These are phyloP conservation scores for Wickerhamomyces sp. DNA, from an alignment of 1,139 yeast species.

Conservation along the genomic window DNA sequence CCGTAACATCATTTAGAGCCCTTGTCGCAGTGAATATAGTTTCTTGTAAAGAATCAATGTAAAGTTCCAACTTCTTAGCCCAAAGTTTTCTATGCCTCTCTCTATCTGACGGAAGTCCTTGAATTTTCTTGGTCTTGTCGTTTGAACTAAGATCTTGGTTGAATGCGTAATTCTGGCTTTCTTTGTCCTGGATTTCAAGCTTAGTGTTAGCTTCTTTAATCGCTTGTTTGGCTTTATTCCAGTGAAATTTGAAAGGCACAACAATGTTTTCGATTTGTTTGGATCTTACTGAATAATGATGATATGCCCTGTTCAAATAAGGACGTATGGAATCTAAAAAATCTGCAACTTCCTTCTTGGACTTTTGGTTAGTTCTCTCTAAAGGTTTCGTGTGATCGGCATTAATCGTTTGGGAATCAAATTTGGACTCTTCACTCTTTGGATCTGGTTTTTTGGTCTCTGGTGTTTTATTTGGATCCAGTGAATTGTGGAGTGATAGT, in stretches of 20 bases:
- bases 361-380: no score
- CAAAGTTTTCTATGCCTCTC: constrained; percentile 39
- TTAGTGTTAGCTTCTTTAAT: constrained; percentile 31
- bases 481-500: no score
- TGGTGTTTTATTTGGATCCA: no score
- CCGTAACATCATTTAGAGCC: constrained; percentile 85
- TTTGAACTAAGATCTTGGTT: constrained; percentile 27
- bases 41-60: constrained; percentile 60
- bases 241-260: constrained; percentile 21
- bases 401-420: no score
- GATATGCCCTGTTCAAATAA: constrained; percentile 14
- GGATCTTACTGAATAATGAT: constrained; percentile 12
- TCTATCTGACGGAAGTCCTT: constrained; percentile 38
- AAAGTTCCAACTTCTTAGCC: constrained; percentile 48
- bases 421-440: no score
- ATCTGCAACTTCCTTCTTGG: constrained; percentile 4
- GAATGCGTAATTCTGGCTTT: constrained; percentile 25
- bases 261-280: constrained; percentile 9
- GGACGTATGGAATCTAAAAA: constrained; percentile 17
- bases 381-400: no score
- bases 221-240: constrained; percentile 28
- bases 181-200: constrained; percentile 29
- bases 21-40: constrained; percentile 66
- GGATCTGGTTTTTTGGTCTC: no score
- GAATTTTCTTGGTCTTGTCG: constrained; percentile 19